Base-by-base conservation (phyloP, 768 basidiomycete genomes). In the Sporobolomyces roseus region DNA sequence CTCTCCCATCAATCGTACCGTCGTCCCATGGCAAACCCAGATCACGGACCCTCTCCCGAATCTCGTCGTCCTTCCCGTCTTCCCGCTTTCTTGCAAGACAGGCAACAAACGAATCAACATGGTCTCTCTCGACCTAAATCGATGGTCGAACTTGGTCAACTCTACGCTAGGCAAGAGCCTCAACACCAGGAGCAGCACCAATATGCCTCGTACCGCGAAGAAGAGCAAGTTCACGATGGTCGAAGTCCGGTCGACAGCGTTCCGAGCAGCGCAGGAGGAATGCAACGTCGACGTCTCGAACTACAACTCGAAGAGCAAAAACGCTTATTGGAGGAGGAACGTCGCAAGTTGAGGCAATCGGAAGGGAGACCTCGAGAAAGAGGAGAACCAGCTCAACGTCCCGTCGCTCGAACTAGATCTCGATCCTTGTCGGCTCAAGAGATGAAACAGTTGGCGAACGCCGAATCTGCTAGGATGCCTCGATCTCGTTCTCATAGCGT, bases 141-240 rank as follows among this genome's bases (percentile, higher is more conserved):
- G 41, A 75, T 75, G 74, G 51, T 75, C 33, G 74, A 75, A 52
- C 70, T 75, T 36, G 53, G 63, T 1, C 61, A 71, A 63, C 27
- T 66, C n/a, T 63, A 68, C 36, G 48, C 45, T 2, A 48, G 16
- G 48, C 65, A 59, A 41, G 23, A 19, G 43, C 38, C 38, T 17
- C 17, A 14, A 4, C 50, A 7, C 33, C 23, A 13, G 14, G 33
- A 25, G 10, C 52, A 65, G 36, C 58, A 53, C 59, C 52, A 25
- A 12, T 4, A 17, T 29, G 33, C 23, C 32, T 21, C 21, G 14
- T 23, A 25, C 36, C 45, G 13, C 55, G 46, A 19, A 7, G 45
- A 55, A 12, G 25, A 50, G 30, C 41, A 55, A 25, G 45, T 36
- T 2, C 60, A 61, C 59, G 53, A 38, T 45, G 30, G 25, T 30